phyloP scores from a whole-genome alignment of 176 grass and related monocot species.

The Ensete glaucum region DNA sequence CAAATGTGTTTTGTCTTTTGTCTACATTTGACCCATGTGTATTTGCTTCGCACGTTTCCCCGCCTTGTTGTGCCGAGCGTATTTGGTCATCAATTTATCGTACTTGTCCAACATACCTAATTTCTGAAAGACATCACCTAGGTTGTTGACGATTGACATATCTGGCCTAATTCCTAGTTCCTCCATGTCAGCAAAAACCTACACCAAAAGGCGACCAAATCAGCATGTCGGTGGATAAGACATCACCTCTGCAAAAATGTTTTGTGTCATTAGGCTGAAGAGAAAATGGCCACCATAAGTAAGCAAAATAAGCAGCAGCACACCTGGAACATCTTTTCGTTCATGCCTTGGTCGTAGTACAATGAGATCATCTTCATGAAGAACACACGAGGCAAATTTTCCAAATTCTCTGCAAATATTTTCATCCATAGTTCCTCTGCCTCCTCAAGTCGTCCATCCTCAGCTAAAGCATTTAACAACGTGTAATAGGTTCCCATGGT shows the following conservation, averaged over 20 bases:
- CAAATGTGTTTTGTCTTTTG: too few relatives aligned
- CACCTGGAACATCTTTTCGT: slow-evolving; percentile 98
- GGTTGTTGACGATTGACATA: slow-evolving; percentile 64
- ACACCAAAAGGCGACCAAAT: not conserved
- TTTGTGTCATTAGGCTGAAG: not conserved
- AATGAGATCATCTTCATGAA: slow-evolving; percentile 75
- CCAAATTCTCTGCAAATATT: slow-evolving; percentile 67
- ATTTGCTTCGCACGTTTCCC: slow-evolving; percentile 37
- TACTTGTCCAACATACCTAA: slow-evolving; percentile 85
- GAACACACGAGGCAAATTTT: slow-evolving; percentile 77
- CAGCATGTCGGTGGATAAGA: not conserved
- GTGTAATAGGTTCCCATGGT: slow-evolving; percentile 89
- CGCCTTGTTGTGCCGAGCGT: slow-evolving; percentile 75
- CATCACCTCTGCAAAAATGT: not conserved
- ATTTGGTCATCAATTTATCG: slow-evolving; percentile 75
- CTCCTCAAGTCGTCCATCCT: slow-evolving; percentile 74
- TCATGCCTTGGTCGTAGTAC: slow-evolving; percentile 41
- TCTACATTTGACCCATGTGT: too few relatives aligned
- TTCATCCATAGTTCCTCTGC: slow-evolving; percentile 80
- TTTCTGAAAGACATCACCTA: slow-evolving; percentile 69
- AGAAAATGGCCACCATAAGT: not conserved
- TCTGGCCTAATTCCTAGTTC: slow-evolving; percentile 81
- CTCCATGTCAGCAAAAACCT: slow-evolving; percentile 98
- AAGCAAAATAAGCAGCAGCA: not conserved
- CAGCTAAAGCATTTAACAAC: slow-evolving; percentile 80